A percentile compares a stretch with the other conserved stretches of the same genome.
phyloP scores from a whole-genome alignment of 768 basidiomycete species.

The Atractiella rhizophila region DNA sequence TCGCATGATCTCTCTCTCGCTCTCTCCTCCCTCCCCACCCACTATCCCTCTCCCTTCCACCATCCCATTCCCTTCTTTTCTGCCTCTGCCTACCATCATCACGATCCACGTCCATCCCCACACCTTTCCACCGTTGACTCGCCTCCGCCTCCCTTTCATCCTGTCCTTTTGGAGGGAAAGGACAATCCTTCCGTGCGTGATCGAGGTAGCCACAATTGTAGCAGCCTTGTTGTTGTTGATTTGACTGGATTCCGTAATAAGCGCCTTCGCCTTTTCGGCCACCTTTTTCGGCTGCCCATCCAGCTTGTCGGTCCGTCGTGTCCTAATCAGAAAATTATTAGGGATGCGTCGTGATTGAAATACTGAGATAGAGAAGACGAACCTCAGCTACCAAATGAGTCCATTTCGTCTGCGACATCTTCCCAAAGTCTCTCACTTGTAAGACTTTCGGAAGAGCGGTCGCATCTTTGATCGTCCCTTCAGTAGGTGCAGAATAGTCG shows the following conservation, averaged over 20 bases:
- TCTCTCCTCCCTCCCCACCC: slow-evolving; percentile 24
- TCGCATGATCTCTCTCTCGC: background rate
- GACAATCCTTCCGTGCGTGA: slow-evolving; percentile 13
- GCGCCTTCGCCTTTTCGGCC: slow-evolving; percentile 22
- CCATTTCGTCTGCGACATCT: slow-evolving; percentile 77
- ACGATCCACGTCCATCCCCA: no score
- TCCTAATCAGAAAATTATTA: slow-evolving; percentile 1
- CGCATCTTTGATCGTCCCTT: slow-evolving; percentile 57
- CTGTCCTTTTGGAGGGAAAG: slow-evolving; percentile 4
- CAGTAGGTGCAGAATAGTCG: slow-evolving; percentile 73
- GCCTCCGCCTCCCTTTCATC: background rate
- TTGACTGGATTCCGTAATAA: slow-evolving; percentile 18
- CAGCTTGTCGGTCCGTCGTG: slow-evolving; percentile 12
- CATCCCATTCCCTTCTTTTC: background rate
- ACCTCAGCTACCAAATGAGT: slow-evolving; percentile 49
- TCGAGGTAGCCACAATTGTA: slow-evolving; percentile 45
- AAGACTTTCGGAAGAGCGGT: slow-evolving; percentile 75
- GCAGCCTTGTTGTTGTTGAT: slow-evolving; percentile 35
- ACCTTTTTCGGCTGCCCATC: slow-evolving; percentile 28
- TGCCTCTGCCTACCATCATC: background rate
- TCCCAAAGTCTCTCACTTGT: slow-evolving; percentile 41
- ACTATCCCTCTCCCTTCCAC: slow-evolving; percentile 5
- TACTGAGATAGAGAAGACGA: background rate
- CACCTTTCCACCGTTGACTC: background rate
- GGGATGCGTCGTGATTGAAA: background rate